phyloP scores from a whole-genome alignment of 805 yeast genomes.

The Metschnikowia colocasiae region DNA sequence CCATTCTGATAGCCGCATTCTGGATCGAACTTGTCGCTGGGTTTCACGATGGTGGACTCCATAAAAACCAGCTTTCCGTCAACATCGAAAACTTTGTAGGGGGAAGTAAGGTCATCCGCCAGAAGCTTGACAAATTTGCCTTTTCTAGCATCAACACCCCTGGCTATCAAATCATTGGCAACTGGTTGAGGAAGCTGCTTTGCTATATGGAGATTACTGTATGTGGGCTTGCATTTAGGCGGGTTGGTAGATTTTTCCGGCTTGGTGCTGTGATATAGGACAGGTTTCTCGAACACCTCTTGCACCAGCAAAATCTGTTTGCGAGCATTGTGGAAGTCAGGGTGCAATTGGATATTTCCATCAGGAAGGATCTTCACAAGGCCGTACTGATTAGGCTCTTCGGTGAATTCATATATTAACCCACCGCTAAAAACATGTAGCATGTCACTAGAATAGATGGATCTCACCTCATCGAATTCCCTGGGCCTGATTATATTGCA shows the following conservation, averaged over 20 bases:
- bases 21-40: constrained; percentile 17
- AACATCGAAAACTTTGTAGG: constrained; percentile 39
- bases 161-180: constrained; percentile 42
- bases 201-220: constrained; percentile 36
- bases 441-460: constrained; percentile 72
- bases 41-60: constrained; percentile 22
- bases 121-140: constrained; percentile 51
- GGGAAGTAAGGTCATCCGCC: constrained; percentile 41
- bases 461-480: constrained; percentile 66
- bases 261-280: constrained; percentile 19
- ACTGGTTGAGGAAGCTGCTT: constrained; percentile 43
- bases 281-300: constrained; percentile 19
- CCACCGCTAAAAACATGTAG: constrained; percentile 79
- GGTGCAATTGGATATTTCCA: constrained; percentile 42
- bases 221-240: constrained; percentile 32
- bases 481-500: constrained; percentile 83
- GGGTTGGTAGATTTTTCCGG: background rate
- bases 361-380: constrained; percentile 48
- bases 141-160: constrained; percentile 44
- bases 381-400: constrained; percentile 78
- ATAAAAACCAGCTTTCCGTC: constrained; percentile 39
- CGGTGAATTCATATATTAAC: constrained; percentile 73
- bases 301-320: constrained; percentile 41
- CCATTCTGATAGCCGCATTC: constrained; percentile 32
- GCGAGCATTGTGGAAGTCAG: constrained; percentile 52